A percentile compares a stretch with the other conserved stretches of the same genome.
These are phyloP conservation scores for Echinochloa phyllopogon DNA, from an alignment of 176 grass and related monocot genomes.

Conservation along the genomic window DNA sequence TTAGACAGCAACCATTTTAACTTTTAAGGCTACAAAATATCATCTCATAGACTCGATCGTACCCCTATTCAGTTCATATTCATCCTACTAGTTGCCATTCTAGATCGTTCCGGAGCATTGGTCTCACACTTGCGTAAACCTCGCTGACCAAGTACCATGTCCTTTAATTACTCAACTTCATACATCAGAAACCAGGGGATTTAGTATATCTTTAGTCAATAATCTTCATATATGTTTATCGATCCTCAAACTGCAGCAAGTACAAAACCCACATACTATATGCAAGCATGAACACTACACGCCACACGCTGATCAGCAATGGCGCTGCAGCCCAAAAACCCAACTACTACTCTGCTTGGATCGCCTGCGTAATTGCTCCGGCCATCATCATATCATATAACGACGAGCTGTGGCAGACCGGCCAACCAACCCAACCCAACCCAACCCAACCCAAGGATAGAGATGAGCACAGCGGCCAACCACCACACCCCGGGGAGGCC, in stretches of 20 bases:
- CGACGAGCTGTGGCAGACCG: not conserved
- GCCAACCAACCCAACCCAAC: not conserved
- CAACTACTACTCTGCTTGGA: not conserved
- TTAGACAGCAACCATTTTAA: not conserved
- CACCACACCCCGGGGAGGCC: not conserved
- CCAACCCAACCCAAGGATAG: not conserved
- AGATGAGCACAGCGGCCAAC: constrained; percentile 20
- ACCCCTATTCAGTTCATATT: not conserved
- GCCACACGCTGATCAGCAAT: not conserved
- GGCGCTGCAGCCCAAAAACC: not conserved
- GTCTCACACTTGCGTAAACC: not conserved
- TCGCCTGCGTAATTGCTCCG: not conserved
- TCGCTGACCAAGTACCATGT: not conserved
- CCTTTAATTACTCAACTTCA: not conserved
- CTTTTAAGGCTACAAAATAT: not conserved
- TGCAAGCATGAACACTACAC: not conserved
- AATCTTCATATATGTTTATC: not conserved
- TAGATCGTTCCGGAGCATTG: not conserved
- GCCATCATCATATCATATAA: not conserved
- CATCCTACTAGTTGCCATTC: not conserved
- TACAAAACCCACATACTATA: not conserved
- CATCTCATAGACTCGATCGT: not conserved
- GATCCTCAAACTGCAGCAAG: not conserved
- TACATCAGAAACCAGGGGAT: not conserved
- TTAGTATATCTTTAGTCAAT: not conserved